phyloP scores from a whole-genome alignment of 164 flowering plant species.

The Houttuynia cordata region DNA sequence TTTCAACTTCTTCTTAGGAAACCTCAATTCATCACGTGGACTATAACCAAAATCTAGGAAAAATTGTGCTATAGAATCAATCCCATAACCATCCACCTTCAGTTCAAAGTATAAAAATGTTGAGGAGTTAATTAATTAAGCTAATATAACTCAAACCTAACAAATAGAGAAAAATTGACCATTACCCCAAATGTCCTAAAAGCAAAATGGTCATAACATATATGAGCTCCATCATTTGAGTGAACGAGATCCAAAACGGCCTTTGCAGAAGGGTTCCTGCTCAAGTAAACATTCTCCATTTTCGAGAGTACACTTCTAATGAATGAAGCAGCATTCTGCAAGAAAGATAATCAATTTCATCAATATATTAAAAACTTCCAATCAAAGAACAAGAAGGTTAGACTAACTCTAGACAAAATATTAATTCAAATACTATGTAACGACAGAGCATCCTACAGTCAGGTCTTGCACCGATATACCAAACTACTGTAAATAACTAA shows the following conservation, averaged over 20 bases:
- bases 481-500: no score
- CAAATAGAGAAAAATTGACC: neutral
- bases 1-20: constrained; percentile 83
- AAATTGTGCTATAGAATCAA: constrained; percentile 65
- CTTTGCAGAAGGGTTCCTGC: constrained; percentile 78
- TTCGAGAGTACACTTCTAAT: constrained; percentile 48
- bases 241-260: constrained; percentile 66
- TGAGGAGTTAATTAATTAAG: neutral
- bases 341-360: neutral
- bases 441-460: no score
- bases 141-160: neutral
- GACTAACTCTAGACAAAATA: no score
- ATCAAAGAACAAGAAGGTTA: no score
- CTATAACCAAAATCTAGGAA: constrained; percentile 78
- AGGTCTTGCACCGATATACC: no score
- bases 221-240: constrained; percentile 33
- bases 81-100: constrained; percentile 81
- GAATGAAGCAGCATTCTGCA: constrained; percentile 65
- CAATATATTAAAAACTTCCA: no score
- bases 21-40: constrained; percentile 52
- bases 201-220: constrained; percentile 85
- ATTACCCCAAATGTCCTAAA: constrained; percentile 87
- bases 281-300: constrained; percentile 71
- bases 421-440: no score
- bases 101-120: neutral